Evolutionary conservation across 2,329 filamentous ascomycete species (phyloP).

Genomic region (Periconia digitata): DNA sequence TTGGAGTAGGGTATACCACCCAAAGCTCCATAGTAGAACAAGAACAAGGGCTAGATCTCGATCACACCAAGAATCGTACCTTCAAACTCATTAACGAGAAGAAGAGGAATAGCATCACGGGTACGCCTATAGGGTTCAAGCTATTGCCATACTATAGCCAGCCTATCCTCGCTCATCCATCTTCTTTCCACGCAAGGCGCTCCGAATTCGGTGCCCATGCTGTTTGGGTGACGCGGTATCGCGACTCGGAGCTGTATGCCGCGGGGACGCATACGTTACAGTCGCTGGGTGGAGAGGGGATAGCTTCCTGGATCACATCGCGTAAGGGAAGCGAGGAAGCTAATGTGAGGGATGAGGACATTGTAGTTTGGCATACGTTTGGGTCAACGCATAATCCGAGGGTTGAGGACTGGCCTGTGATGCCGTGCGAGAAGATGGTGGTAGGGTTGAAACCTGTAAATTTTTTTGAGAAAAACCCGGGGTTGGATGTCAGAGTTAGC

Average conservation of each 20-base stretch:
- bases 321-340: constrained; percentile 3
- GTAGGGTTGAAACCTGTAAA: constrained; percentile 26
- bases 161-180: constrained; percentile 24
- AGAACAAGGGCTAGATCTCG: constrained; percentile 20
- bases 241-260: constrained; percentile 27
- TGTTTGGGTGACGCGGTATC: constrained; percentile 30
- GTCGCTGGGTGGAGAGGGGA: constrained; percentile 26
- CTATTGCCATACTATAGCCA: constrained; percentile 43
- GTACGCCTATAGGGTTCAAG: constrained; percentile 55
- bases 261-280: constrained; percentile 29
- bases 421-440: constrained; percentile 31
- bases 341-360: constrained; percentile 20
- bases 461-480: constrained; percentile 28
- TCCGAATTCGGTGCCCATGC: constrained; percentile 26
- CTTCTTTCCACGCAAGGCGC: constrained; percentile 23
- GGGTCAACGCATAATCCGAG: constrained; percentile 32
- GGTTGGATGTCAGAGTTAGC: constrained; percentile 21
- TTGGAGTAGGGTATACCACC: constrained; percentile 24
- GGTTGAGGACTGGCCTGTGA: constrained; percentile 34
- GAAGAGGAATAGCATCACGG: constrained; percentile 52
- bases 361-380: constrained; percentile 35
- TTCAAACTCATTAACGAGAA: constrained; percentile 54
- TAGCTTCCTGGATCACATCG: constrained; percentile 19
- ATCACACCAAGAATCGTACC: constrained; percentile 34
- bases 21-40: constrained; percentile 11